Percentiles rank a stretch among this genome's conserved stretches.
Conservation (phyloP, 192 early-diverging fungal species). For the Glomus cerebriforme region DNA sequence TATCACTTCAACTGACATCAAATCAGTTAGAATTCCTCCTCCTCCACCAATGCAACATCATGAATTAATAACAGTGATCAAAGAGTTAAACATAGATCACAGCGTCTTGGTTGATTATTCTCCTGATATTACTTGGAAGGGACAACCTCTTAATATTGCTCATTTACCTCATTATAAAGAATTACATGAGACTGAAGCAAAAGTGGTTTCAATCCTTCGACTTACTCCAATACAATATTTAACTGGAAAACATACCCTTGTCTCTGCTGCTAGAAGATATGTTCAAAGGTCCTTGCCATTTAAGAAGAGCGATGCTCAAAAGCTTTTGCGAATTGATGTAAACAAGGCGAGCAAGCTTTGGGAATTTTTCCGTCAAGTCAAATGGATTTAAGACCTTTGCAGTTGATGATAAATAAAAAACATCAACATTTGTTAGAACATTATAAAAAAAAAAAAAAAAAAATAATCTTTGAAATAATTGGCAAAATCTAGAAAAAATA, state of each 20-base stretch:
- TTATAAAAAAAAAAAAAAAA: no score
- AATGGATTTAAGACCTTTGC: slow-evolving; percentile 65
- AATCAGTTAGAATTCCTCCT: slow-evolving; percentile 8
- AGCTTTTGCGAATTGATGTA: slow-evolving; percentile 88
- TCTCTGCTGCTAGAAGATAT: slow-evolving; percentile 59
- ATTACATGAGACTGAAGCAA: slow-evolving; percentile 66
- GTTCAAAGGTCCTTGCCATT: slow-evolving; percentile 51
- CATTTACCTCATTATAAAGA: slow-evolving; percentile 42
- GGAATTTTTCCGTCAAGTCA: slow-evolving; percentile 83
- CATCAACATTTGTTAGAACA: no score
- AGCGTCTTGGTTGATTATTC: background rate
- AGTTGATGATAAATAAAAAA: no score
- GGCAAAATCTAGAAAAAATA: no score
- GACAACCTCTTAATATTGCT: slow-evolving; percentile 1
- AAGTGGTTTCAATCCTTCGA: slow-evolving; percentile 79
- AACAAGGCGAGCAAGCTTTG: slow-evolving; percentile 90
- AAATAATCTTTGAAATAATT: no score
- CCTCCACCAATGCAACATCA: background rate
- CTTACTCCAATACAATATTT: slow-evolving; percentile 84
- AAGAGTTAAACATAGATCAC: background rate
- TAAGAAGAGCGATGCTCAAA: slow-evolving; percentile 90
- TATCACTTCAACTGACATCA: slow-evolving; percentile 4
- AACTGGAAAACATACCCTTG: slow-evolving; percentile 76
- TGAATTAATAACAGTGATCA: background rate
- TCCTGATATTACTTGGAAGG: slow-evolving; percentile 22